Evolutionary conservation across 129 eudicot genomes (phyloP).

Genomic region (Helianthus tuberosus): DNA sequence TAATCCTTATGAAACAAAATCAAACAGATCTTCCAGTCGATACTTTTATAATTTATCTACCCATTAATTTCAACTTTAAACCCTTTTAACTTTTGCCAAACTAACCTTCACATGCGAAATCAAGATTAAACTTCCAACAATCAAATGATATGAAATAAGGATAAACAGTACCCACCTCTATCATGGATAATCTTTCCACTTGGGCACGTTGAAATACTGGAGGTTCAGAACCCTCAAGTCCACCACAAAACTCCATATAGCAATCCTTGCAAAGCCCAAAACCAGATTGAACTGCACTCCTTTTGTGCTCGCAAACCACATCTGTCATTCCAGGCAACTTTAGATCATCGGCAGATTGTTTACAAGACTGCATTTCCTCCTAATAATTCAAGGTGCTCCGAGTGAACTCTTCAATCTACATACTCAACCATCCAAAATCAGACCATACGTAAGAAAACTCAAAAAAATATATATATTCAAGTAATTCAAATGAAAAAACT

Average conservation of each 20-base stretch:
- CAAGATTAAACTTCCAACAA: too few species aligned
- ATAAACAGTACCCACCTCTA: neutral
- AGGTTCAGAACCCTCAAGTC: slow-evolving; percentile 65
- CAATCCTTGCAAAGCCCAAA: slow-evolving; percentile 57
- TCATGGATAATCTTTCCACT: slow-evolving; percentile 38
- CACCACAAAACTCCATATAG: slow-evolving; percentile 55
- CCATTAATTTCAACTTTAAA: too few species aligned
- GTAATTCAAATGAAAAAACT: neutral
- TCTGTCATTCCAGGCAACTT: slow-evolving; percentile 39
- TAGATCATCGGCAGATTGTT: slow-evolving; percentile 20
- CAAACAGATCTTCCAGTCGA: too few species aligned
- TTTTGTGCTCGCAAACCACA: slow-evolving; percentile 53
- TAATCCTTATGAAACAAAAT: too few species aligned
- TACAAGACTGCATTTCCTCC: slow-evolving; percentile 36
- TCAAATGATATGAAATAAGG: too few species aligned
- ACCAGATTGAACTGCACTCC: slow-evolving; percentile 47
- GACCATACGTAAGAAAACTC: too few species aligned
- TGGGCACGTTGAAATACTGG: slow-evolving; percentile 68
- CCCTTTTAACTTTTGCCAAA: too few species aligned
- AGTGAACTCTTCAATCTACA: slow-evolving; percentile 71
- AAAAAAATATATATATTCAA: neutral
- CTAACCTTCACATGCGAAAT: too few species aligned
- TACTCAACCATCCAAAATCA: slow-evolving; percentile 2
- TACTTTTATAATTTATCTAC: too few species aligned
- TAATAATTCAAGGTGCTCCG: slow-evolving; percentile 46